phyloP scores from a whole-genome alignment of 2,329 filamentous ascomycete genomes.

The Dactylellina drechsleri region DNA sequence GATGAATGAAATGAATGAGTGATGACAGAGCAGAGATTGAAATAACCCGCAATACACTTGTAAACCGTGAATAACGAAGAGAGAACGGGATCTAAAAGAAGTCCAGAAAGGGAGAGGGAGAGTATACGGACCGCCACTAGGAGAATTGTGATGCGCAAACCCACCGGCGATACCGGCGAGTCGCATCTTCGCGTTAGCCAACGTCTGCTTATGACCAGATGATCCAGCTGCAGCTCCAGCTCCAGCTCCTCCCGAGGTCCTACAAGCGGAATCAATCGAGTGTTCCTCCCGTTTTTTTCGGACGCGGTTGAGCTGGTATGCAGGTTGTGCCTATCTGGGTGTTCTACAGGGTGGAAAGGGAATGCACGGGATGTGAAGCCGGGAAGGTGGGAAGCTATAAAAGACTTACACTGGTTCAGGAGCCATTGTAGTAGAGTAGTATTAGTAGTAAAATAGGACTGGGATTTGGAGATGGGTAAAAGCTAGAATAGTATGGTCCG shows the following conservation, averaged over 20 bases:
- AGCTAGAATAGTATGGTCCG: not conserved
- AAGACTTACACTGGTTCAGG: constrained; percentile 70
- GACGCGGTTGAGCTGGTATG: constrained; percentile 54
- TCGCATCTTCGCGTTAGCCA: constrained; percentile 58
- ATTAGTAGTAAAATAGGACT: too few species aligned
- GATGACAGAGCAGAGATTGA: too few species aligned
- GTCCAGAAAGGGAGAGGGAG: constrained; percentile 2
- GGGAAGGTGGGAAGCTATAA: constrained; percentile 55
- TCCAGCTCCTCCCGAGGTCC: constrained; percentile 1
- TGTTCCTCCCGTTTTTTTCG: constrained; percentile 39
- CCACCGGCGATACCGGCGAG: constrained; percentile 58
- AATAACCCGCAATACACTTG: not conserved
- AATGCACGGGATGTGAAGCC: constrained; percentile 56
- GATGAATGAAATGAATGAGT: too few species aligned
- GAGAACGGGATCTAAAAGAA: not conserved
- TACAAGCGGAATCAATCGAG: constrained; percentile 47
- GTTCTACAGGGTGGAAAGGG: constrained; percentile 20
- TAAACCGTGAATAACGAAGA: constrained; percentile 11
- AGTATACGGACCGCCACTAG: constrained; percentile 59
- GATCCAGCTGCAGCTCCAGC: constrained; percentile 3
- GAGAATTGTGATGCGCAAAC: constrained; percentile 56
- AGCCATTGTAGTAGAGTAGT: constrained; percentile 56
- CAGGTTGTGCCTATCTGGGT: constrained; percentile 12
- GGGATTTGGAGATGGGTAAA: constrained; percentile 14
- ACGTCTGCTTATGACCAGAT: constrained; percentile 45